phyloP scores from a whole-genome alignment of 352 stramenopile genomes.

The Plasmopara halstedii region DNA sequence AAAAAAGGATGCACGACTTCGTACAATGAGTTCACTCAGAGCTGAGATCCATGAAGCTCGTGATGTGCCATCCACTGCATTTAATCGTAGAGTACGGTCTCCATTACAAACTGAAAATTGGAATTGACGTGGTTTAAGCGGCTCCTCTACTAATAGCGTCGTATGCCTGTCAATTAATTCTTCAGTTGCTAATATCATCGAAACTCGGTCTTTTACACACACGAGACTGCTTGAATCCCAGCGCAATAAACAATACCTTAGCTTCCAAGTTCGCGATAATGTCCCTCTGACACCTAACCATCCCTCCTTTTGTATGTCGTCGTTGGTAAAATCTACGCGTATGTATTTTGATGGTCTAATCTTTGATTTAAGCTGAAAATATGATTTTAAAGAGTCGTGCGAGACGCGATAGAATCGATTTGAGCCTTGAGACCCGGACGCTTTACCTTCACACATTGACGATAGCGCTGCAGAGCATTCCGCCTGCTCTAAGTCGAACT shows the following conservation, averaged over 20 bases:
- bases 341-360: slow-evolving; percentile 37
- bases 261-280: slow-evolving; percentile 76
- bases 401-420: slow-evolving; percentile 64
- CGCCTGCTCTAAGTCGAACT: not conserved
- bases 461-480: not conserved
- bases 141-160: slow-evolving; percentile 54
- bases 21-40: slow-evolving; percentile 77
- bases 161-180: slow-evolving; percentile 72
- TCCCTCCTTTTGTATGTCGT: slow-evolving; percentile 66
- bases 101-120: slow-evolving; percentile 78
- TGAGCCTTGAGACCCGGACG: no score
- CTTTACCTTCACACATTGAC: no score
- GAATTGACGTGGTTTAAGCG: slow-evolving; percentile 58
- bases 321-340: slow-evolving; percentile 54
- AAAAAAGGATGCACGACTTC: slow-evolving; percentile 65
- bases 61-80: slow-evolving; percentile 52
- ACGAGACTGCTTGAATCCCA: slow-evolving; percentile 65
- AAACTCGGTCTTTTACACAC: slow-evolving; percentile 64
- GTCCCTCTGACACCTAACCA: slow-evolving; percentile 64
- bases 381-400: slow-evolving; percentile 51
- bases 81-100: slow-evolving; percentile 56
- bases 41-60: slow-evolving; percentile 63
- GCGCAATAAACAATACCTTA: slow-evolving; percentile 74
- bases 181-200: slow-evolving; percentile 61
- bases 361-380: slow-evolving; percentile 47